A percentile compares a stretch with the other conserved stretches of the same genome.
phyloP scores from a whole-genome alignment of 2,329 filamentous ascomycete genomes.

The Aspergillus novoparasiticus region DNA sequence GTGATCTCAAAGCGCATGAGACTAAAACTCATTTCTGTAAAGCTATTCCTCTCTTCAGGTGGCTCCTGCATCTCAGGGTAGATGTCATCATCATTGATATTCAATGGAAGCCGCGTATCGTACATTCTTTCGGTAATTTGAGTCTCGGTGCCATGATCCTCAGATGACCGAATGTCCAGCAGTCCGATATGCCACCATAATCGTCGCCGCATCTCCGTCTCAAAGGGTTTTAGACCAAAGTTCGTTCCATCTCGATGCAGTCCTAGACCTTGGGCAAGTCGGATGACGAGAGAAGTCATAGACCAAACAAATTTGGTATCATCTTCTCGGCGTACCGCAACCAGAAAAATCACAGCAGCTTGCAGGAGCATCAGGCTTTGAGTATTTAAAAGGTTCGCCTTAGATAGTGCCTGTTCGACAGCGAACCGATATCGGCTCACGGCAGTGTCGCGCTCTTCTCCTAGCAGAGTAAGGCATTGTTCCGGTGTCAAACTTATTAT shows the following conservation, averaged over 20 bases:
- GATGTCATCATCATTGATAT: conserved; percentile 57
- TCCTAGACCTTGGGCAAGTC: conserved; percentile 49
- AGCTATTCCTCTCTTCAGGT: conserved; percentile 53
- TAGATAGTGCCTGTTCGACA: conserved; percentile 64
- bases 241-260: conserved; percentile 55
- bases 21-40: conserved; percentile 57
- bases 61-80: conserved; percentile 50
- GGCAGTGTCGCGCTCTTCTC: conserved; percentile 53
- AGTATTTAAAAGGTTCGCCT: conserved; percentile 64
- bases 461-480: conserved; percentile 49
- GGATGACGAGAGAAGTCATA: conserved; percentile 45
- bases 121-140: conserved; percentile 47
- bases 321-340: conserved; percentile 48
- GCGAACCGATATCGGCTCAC: conserved; percentile 63
- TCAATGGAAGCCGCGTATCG: conserved; percentile 53
- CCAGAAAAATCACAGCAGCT: conserved; percentile 64
- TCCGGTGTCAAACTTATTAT: conserved; percentile 47
- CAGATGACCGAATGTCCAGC: conserved; percentile 52
- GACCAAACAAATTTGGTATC: conserved; percentile 48
- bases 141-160: conserved; percentile 53
- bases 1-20: conserved; percentile 58
- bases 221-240: conserved; percentile 51
- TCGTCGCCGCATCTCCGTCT: conserved; percentile 56
- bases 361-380: conserved; percentile 65
- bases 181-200: conserved; percentile 55